Percentiles rank a stretch among this genome's conserved stretches.
Conservation (phyloP, 2,329 filamentous ascomycete species). For the Sporothrix pallida region DNA sequence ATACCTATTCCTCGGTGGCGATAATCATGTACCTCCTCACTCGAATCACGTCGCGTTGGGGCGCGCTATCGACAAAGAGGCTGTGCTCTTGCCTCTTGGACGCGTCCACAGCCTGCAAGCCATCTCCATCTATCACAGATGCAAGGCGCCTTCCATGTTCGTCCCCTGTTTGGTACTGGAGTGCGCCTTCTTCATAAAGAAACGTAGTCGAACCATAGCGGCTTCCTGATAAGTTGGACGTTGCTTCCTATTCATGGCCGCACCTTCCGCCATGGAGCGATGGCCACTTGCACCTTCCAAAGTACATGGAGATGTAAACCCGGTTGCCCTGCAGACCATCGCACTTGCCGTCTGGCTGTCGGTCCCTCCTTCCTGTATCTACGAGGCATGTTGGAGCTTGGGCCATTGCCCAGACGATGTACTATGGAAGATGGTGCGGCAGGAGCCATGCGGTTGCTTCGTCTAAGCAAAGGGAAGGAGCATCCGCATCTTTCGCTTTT, state of each 20-base stretch:
- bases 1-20: not conserved
- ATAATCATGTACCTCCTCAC: not conserved
- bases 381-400: not conserved
- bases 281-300: not conserved
- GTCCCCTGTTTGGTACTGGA: not conserved
- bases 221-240: not conserved
- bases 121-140: not conserved
- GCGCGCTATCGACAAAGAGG: not conserved
- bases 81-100: not conserved
- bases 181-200: not conserved
- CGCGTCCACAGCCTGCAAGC: not conserved
- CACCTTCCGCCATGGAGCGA: not conserved
- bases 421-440: not conserved
- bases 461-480: not conserved
- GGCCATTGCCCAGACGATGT: constrained; percentile 7
- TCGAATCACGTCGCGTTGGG: constrained; percentile 17
- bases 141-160: not conserved
- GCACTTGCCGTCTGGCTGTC: not conserved
- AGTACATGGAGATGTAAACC: not conserved
- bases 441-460: not conserved
- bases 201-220: not conserved
- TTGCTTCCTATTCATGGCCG: not conserved
- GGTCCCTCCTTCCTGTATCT: not conserved
- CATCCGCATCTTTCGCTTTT: not conserved
- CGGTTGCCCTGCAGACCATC: not conserved